Evolutionary conservation across 208 protist species (phyloP), one percentile per base, ranked within the genome.

Genomic region (Naegleria fowleri): DNA sequence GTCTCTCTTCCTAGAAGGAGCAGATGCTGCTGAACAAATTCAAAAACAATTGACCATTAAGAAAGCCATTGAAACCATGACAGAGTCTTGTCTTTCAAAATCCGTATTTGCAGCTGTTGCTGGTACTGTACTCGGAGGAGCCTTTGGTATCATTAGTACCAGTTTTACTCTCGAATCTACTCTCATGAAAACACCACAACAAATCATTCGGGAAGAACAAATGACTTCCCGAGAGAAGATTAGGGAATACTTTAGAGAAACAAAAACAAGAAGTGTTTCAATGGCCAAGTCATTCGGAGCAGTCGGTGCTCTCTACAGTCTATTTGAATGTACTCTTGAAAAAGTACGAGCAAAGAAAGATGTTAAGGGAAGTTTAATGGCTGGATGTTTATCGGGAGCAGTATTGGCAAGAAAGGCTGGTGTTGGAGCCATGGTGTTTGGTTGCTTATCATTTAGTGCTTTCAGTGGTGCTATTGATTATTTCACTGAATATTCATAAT

Each of bases 391-490:
- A 15, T 41, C 40, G 16, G 88, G 88, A 51, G 43, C 29, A 51
- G 88, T 59, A 7, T n/a, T 90, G 75, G 38, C 75, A 15, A 33
- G 22, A 40, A 51, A 59, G 25, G 19, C 40, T 51, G 88, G 88
- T 52, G 5, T 33, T 48, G 36, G 36, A 15, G 39, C 38, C 29
- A 59, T 59, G 22, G 9, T 52, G 0, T 29, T 51, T 59, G 88
- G 88, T 52, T 90, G 88, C 52, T 36, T 41, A 51, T 15, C 29
- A 48, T 90, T 90, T 16, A 38, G 29, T 51, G 88, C 88, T 33
- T 90, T 90, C 36, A 43, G 29, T 40, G 38, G 15, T 83, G 48
- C 36, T 29, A 90, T 90, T 83, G 88, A 90, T 52, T 87, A 67
- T 67, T 67, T 29, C 13, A 67, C 55, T 67, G 55, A 67, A 67